phyloP scores from a whole-genome alignment of 2,329 filamentous ascomycete species.

The Dactylellina cionopaga region DNA sequence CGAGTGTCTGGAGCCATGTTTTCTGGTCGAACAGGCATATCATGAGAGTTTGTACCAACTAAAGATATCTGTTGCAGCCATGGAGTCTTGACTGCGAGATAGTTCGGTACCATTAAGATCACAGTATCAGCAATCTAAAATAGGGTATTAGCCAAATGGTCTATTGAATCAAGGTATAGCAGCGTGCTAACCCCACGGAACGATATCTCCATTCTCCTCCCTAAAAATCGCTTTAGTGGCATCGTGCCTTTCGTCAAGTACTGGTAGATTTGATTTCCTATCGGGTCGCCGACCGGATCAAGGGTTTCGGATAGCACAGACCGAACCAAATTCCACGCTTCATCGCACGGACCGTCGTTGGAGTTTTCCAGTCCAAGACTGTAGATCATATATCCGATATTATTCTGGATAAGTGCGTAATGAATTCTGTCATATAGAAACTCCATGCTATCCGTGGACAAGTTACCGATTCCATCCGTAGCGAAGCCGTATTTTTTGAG shows the following conservation, averaged over 20 bases:
- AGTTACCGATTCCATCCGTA: neutral
- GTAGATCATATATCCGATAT: neutral
- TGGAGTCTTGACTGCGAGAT: too few species aligned
- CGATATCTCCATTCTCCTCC: slow-evolving; percentile 15
- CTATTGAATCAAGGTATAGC: too few species aligned
- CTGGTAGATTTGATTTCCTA: neutral
- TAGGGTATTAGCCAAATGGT: too few species aligned
- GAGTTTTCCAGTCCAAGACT: neutral
- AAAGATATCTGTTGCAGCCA: too few species aligned
- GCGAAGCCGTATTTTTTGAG: neutral
- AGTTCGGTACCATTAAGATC: too few species aligned
- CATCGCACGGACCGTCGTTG: neutral
- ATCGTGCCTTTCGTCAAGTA: slow-evolving; percentile 1
- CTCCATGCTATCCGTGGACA: neutral
- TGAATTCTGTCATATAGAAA: neutral
- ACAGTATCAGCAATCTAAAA: too few species aligned
- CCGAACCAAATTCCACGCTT: neutral
- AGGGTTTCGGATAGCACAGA: neutral
- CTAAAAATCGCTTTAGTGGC: slow-evolving; percentile 14
- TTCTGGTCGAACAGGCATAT: too few species aligned
- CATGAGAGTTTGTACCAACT: too few species aligned
- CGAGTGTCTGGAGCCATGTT: too few species aligned
- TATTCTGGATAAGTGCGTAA: neutral
- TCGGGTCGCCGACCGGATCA: neutral
- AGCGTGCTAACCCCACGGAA: neutral